Percentiles rank a stretch among this genome's conserved stretches.
Evolutionary conservation across 306 rosid species (phyloP).

Genomic region (cucumber (Cucumis sativus)): Cucumber_9930_V3 NC_026655.2:17382001-17382500

Average conservation of each 20-base stretch:
- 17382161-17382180: no score
- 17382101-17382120: no score
- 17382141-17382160: no score
- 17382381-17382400: not conserved
- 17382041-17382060: no score
- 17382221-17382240: no score
- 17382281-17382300: not conserved
- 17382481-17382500: constrained; percentile 14
- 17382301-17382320: not conserved
- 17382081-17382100: no score
- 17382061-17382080: no score
- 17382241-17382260: not conserved
- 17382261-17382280: not conserved
- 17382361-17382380: not conserved
- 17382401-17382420: not conserved
- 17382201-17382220: no score
- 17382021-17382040: no score
- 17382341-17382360: not conserved
- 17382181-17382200: no score
- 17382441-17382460: constrained; percentile 6
- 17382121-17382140: no score
- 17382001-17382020: no score
- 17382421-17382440: constrained; percentile 10
- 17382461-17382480: not conserved
- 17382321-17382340: not conserved